Conservation (phyloP, 2,329 filamentous ascomycete genomes). For the Cercospora canescens region DNA sequence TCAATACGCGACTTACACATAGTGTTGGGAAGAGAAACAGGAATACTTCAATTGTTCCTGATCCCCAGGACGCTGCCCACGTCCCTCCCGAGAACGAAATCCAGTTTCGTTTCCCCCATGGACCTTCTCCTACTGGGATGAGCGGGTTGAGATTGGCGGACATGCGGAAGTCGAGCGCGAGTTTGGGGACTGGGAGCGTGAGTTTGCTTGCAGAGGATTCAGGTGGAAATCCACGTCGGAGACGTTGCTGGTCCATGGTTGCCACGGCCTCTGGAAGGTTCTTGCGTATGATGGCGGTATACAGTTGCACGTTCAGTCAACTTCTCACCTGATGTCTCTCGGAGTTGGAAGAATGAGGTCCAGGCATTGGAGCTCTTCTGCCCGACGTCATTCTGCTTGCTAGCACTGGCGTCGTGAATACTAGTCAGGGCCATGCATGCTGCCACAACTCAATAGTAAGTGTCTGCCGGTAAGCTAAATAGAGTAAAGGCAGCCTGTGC, state of each 20-base stretch:
- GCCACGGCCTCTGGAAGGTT: not conserved
- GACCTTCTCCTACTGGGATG: slow-evolving; percentile 46
- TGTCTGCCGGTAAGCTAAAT: not conserved
- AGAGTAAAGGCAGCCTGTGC: not conserved
- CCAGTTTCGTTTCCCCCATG: slow-evolving; percentile 55
- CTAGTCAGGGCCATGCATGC: not conserved
- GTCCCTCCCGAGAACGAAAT: slow-evolving; percentile 52
- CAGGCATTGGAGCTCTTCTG: not conserved
- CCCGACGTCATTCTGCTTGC: not conserved
- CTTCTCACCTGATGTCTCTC: not conserved
- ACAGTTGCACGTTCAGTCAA: not conserved
- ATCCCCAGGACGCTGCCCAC: slow-evolving; percentile 55
- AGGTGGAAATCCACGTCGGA: slow-evolving; percentile 5
- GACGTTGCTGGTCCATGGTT: slow-evolving; percentile 11
- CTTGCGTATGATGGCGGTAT: not conserved
- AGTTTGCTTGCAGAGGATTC: slow-evolving; percentile 11
- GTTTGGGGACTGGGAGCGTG: slow-evolving; percentile 44
- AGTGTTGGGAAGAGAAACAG: not conserved
- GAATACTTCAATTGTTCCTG: slow-evolving; percentile 43
- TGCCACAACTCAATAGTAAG: not conserved
- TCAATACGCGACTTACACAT: not conserved
- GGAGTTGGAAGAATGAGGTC: not conserved
- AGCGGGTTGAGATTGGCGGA: slow-evolving; percentile 54
- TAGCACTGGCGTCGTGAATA: not conserved
- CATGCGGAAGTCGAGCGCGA: slow-evolving; percentile 56